A percentile compares a stretch with the other conserved stretches of the same genome.
These are phyloP conservation scores for Phytophthora rubi DNA, from an alignment of 352 stramenopile species.

Conservation along the genomic window DNA sequence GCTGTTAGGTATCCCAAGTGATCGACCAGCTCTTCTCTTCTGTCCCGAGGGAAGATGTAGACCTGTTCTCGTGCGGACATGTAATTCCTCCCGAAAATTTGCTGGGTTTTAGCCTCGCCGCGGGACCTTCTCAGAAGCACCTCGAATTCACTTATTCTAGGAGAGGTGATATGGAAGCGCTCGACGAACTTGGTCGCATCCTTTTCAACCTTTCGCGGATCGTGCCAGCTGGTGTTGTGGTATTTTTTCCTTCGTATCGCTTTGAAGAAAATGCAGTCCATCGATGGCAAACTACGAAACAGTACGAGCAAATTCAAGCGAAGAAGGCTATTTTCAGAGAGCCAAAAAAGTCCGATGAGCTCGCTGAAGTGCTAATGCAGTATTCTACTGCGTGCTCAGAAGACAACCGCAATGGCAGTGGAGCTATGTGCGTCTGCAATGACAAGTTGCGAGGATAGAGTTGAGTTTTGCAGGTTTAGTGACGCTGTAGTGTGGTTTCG, in stretches of 20 bases:
- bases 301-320: conserved; percentile 83
- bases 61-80: conserved; percentile 98
- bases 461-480: neutral
- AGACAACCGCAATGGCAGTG: conserved; percentile 35
- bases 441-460: neutral
- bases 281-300: conserved; percentile 85
- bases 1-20: conserved; percentile 89
- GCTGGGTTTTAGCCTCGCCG: conserved; percentile 69
- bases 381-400: conserved; percentile 81
- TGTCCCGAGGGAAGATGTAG: conserved; percentile 76
- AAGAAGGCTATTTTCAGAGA: conserved; percentile 95
- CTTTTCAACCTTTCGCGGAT: conserved; percentile 92
- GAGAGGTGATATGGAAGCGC: conserved; percentile 69
- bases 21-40: conserved; percentile 93
- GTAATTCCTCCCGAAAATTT: conserved; percentile 96
- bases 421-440: conserved; percentile 52
- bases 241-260: conserved; percentile 98
- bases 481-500: neutral
- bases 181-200: conserved; percentile 95
- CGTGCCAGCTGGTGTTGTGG: conserved; percentile 95
- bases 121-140: conserved; percentile 85
- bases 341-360: conserved; percentile 93
- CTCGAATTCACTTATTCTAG: conserved; percentile 96
- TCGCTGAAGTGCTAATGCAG: conserved; percentile 86
- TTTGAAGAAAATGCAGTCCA: conserved; percentile 93